phyloP scores from a whole-genome alignment of 2,329 filamentous ascomycete genomes.

The Cladophialophora bantiana region DNA sequence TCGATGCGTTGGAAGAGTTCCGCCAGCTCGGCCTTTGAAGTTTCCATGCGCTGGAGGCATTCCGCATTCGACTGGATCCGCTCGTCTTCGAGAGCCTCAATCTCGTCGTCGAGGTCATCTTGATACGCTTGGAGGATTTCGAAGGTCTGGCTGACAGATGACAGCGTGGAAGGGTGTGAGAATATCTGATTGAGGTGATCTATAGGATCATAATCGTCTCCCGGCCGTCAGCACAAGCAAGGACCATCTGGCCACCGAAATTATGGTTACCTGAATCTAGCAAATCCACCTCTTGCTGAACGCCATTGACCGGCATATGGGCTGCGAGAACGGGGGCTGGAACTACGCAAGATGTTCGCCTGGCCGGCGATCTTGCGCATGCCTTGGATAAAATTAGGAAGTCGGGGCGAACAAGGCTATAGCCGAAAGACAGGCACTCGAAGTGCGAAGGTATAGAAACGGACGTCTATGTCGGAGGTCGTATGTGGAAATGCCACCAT shows the following conservation, averaged over 20 bases:
- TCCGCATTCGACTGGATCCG: slow-evolving; percentile 87
- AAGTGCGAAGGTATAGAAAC: not conserved
- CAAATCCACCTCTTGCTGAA: slow-evolving; percentile 45
- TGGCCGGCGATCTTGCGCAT: slow-evolving; percentile 12
- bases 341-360: slow-evolving; percentile 2
- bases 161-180: slow-evolving; percentile 83
- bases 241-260: not conserved
- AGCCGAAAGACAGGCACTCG: not conserved
- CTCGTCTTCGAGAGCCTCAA: slow-evolving; percentile 72
- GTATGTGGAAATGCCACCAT: slow-evolving; percentile 18
- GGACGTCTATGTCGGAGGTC: not conserved
- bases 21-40: slow-evolving; percentile 86
- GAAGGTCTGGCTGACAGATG: slow-evolving; percentile 77
- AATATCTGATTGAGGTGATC: slow-evolving; percentile 93
- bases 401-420: not conserved
- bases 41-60: slow-evolving; percentile 88
- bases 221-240: slow-evolving; percentile 9
- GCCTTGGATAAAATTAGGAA: not conserved
- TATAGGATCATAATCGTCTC: slow-evolving; percentile 88
- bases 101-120: slow-evolving; percentile 80
- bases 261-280: slow-evolving; percentile 53
- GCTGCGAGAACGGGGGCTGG: slow-evolving; percentile 8
- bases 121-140: slow-evolving; percentile 75
- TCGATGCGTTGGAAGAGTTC: slow-evolving; percentile 95
- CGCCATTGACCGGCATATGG: slow-evolving; percentile 37